phyloP scores from a whole-genome alignment of 139 green algal species.

The Nannochloris sp. region DNA sequence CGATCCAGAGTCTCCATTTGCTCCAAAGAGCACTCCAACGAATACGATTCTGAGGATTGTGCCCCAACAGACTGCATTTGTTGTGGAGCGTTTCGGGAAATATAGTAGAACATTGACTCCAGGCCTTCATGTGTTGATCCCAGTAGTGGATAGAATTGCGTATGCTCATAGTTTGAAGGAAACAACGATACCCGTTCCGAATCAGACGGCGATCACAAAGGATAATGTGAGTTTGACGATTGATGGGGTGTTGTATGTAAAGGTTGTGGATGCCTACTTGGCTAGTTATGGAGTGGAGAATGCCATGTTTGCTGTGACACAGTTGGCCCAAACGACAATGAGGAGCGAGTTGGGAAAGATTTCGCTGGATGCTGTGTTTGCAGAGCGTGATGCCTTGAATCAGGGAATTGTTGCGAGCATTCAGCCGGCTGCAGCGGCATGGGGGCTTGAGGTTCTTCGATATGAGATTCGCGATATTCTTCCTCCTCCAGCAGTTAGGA shows the following conservation, averaged over 20 bases:
- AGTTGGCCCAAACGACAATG: conserved; percentile 96
- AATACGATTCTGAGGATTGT: conserved; percentile 65
- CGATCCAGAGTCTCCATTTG: conserved; percentile 16
- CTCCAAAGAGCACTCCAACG: conserved; percentile 12
- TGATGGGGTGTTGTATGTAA: conserved; percentile 93
- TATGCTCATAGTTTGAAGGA: conserved; percentile 88
- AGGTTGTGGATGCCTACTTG: conserved; percentile 77
- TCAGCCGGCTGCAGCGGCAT: conserved; percentile 60
- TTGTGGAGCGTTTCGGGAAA: conserved; percentile 81
- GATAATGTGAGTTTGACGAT: conserved; percentile 97
- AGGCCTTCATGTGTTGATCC: conserved; percentile 91
- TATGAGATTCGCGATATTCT: conserved; percentile 93
- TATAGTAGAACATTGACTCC: conserved; percentile 66
- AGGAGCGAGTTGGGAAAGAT: conserved; percentile 95
- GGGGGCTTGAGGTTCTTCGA: conserved; percentile 85
- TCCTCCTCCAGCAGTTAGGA: conserved; percentile 65
- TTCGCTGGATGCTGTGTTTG: conserved; percentile 92
- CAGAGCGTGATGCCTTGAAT: conserved; percentile 90
- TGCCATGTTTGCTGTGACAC: conserved; percentile 78
- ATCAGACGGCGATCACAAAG: conserved; percentile 91
- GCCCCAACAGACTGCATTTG: conserved; percentile 69
- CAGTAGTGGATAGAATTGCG: conserved; percentile 73
- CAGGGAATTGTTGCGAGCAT: conserved; percentile 66
- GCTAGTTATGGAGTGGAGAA: conserved; percentile 93
- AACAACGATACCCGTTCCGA: conserved; percentile 68